These are phyloP conservation scores for Hsuehochloa calcarea DNA, from an alignment of 176 grass and related monocot species.

Conservation along the genomic window DNA sequence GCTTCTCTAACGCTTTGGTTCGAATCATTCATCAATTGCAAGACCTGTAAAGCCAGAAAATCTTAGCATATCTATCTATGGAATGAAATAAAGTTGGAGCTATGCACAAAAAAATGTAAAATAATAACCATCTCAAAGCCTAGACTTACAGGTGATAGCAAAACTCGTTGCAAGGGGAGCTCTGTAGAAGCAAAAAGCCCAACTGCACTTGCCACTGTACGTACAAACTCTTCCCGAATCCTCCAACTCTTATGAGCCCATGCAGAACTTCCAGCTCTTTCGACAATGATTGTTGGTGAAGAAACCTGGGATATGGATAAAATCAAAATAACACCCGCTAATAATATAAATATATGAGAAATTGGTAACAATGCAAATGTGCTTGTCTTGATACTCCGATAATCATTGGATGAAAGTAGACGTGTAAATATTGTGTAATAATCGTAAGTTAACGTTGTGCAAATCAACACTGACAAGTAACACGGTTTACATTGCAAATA, in stretches of 20 bases:
- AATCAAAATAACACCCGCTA: conserved; percentile 4
- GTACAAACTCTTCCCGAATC: conserved; percentile 79
- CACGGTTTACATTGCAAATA: background rate
- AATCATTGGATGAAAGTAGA: background rate
- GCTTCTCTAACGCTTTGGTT: conserved; percentile 91
- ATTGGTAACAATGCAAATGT: background rate
- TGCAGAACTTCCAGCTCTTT: conserved; percentile 88
- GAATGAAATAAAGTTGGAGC: background rate
- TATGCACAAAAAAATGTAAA: background rate
- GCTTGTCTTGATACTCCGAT: background rate
- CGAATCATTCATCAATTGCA: conserved; percentile 86
- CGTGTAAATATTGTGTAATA: background rate
- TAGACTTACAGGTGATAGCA: conserved; percentile 79
- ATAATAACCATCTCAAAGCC: background rate
- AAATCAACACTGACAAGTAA: background rate
- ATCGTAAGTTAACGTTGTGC: background rate
- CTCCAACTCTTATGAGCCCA: conserved; percentile 94
- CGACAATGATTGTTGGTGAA: conserved; percentile 83
- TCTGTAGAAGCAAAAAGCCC: conserved; percentile 86
- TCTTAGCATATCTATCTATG: background rate
- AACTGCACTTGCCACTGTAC: conserved; percentile 68
- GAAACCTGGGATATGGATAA: conserved; percentile 57
- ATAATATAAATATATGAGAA: background rate
- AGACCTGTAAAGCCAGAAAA: conserved; percentile 56
- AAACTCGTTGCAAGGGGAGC: conserved; percentile 74